These are phyloP conservation scores for Apiospora marii DNA, from an alignment of 2,329 filamentous ascomycete species.

Conservation along the genomic window DNA sequence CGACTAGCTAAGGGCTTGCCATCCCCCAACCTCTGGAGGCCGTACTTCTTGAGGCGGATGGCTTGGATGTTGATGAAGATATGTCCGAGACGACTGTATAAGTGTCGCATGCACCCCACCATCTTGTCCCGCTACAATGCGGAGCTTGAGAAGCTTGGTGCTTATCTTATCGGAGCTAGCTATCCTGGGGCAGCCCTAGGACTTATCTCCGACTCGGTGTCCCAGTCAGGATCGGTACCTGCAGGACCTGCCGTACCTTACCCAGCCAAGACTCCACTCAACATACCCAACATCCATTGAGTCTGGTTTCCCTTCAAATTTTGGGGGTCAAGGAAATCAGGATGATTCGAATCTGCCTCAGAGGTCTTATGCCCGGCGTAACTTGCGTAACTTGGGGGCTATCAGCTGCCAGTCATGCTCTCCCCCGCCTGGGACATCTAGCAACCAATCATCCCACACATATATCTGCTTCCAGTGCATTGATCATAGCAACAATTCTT, in stretches of 20 bases:
- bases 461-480: not conserved
- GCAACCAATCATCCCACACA: not conserved
- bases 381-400: not conserved
- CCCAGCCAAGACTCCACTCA: not conserved
- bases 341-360: not conserved
- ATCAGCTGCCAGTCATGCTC: not conserved
- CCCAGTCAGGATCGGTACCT: not conserved
- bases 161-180: not conserved
- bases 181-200: not conserved
- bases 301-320: not conserved
- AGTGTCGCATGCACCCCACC: not conserved
- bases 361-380: not conserved
- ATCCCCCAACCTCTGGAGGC: constrained; percentile 48
- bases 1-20: constrained; percentile 48
- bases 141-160: not conserved
- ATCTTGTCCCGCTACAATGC: not conserved
- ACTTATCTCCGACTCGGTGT: not conserved
- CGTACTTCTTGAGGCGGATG: constrained; percentile 68
- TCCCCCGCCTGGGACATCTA: not conserved
- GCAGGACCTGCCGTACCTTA: not conserved
- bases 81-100: constrained; percentile 50
- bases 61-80: constrained; percentile 69
- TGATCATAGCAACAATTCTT: not conserved
- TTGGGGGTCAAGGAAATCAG: not conserved
- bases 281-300: not conserved